Evolutionary conservation across 2,329 filamentous ascomycete species (phyloP).

Genomic region (Pseudogymnoascus sp.): DNA sequence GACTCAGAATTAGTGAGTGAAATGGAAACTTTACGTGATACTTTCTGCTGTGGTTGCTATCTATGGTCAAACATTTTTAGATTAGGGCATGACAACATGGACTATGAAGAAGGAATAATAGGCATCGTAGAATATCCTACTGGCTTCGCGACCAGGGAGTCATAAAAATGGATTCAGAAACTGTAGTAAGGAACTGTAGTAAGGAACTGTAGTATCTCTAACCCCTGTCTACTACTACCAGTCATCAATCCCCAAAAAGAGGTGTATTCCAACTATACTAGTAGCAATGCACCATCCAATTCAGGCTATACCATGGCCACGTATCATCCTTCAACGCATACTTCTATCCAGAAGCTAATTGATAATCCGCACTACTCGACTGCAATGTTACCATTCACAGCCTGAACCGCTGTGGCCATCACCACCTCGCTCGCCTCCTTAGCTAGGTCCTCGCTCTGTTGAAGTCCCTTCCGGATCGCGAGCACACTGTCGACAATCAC

Average conservation of each 20-base stretch:
- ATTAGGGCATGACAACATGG: neutral
- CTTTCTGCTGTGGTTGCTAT: neutral
- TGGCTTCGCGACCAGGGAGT: neutral
- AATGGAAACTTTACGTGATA: neutral
- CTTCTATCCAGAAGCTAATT: neutral
- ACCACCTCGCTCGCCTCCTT: neutral
- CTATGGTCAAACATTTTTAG: neutral
- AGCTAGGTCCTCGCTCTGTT: neutral
- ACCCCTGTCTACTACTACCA: neutral
- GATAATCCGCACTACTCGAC: neutral
- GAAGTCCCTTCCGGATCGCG: slow-evolving; percentile 78
- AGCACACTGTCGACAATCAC: slow-evolving; percentile 95
- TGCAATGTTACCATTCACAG: neutral
- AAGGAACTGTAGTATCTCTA: neutral
- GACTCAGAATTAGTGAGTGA: neutral
- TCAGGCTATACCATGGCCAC: neutral
- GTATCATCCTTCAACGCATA: neutral
- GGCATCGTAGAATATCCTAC: neutral
- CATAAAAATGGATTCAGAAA: neutral
- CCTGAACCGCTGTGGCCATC: neutral
- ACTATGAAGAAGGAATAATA: neutral
- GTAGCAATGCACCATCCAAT: neutral
- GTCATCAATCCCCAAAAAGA: neutral
- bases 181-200: neutral
- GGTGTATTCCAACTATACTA: neutral